Evolutionary conservation across 1,139 yeast genomes (phyloP).

Genomic region (Magnusiomyces magnusii): DNA sequence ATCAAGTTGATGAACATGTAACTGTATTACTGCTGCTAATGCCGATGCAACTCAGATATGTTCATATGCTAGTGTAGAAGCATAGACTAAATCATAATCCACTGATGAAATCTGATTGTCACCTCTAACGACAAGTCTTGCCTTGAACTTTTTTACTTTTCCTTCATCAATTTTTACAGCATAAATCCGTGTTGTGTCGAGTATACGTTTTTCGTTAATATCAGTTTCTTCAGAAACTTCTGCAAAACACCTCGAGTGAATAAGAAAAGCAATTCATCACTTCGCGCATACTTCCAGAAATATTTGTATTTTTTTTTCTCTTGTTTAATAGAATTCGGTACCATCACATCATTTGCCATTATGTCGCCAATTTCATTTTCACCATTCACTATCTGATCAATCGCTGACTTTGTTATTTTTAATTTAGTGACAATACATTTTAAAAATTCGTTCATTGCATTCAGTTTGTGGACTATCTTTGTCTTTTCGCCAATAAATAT

Average conservation of each 20-base stretch:
- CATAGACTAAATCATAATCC: background rate
- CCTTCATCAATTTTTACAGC: background rate
- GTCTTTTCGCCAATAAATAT: background rate
- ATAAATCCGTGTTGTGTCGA: too few species aligned
- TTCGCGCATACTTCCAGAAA: too few species aligned
- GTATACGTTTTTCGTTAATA: too few species aligned
- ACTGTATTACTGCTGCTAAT: background rate
- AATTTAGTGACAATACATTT: background rate
- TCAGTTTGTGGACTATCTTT: background rate
- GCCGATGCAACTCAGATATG: background rate
- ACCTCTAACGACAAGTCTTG: background rate
- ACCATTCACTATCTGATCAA: background rate
- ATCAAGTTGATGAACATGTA: background rate
- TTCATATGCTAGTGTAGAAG: background rate
- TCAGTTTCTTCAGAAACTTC: too few species aligned
- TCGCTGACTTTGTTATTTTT: background rate
- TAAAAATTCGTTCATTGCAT: background rate
- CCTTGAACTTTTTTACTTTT: background rate
- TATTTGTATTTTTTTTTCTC: too few species aligned
- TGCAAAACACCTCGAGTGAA: too few species aligned
- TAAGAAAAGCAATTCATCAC: too few species aligned
- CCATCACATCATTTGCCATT: too few species aligned
- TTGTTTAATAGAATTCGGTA: too few species aligned
- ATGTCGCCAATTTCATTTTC: background rate
- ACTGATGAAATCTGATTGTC: background rate